These are phyloP conservation scores for Exophiala sp. DNA, from an alignment of 2,329 filamentous ascomycete species.

Conservation along the genomic window DNA sequence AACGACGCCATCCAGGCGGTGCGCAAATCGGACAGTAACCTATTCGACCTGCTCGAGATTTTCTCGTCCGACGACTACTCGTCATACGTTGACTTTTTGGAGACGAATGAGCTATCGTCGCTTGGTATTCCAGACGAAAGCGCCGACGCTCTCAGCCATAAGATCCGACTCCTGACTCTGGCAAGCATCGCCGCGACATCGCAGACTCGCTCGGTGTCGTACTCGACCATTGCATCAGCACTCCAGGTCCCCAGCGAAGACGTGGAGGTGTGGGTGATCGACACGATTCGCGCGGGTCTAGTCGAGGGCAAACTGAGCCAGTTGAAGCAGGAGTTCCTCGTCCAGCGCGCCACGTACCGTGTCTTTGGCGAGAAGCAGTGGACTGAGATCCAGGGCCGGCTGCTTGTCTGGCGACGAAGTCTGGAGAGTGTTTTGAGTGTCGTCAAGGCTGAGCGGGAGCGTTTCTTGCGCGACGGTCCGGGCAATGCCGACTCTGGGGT, in stretches of 20 bases:
- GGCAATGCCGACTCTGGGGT: conserved; percentile 11
- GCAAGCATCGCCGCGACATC: conserved; percentile 80
- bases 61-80: conserved; percentile 92
- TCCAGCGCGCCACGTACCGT: conserved; percentile 92
- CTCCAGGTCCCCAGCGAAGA: conserved; percentile 77
- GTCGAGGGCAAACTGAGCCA: conserved; percentile 96
- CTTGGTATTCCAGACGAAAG: conserved; percentile 77
- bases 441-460: conserved; percentile 72
- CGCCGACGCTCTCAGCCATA: conserved; percentile 75
- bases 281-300: conserved; percentile 90
- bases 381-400: conserved; percentile 81
- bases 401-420: conserved; percentile 86
- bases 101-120: conserved; percentile 44
- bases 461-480: conserved; percentile 61
- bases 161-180: conserved; percentile 93
- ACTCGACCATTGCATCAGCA: conserved; percentile 74
- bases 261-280: conserved; percentile 97
- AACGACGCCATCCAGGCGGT: conserved; percentile 79
- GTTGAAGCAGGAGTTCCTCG: conserved; percentile 84
- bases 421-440: conserved; percentile 72
- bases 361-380: conserved; percentile 98
- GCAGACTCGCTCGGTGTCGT: conserved; percentile 80
- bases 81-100: conserved; percentile 91
- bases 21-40: conserved; percentile 72
- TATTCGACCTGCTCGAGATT: conserved; percentile 89